Percentiles rank a stretch among this genome's conserved stretches.
Evolutionary conservation across 2,329 filamentous ascomycete species (phyloP).

Genomic region (Paraphoma sp.): DNA sequence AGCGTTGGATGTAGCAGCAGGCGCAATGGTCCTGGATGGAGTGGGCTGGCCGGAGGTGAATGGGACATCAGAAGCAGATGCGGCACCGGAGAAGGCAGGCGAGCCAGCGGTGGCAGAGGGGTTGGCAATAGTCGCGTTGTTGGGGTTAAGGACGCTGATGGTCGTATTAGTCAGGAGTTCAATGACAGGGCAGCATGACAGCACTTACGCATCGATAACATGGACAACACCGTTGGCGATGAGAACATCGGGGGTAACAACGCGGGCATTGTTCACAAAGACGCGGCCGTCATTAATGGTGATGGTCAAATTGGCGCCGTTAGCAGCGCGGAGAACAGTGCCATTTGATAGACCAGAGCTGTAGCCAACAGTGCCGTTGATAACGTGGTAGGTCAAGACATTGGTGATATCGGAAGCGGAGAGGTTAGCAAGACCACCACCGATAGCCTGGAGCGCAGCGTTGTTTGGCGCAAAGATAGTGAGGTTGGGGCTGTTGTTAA

Average conservation of each 20-base stretch:
- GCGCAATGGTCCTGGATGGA: conserved; percentile 51
- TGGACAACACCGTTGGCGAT: conserved; percentile 57
- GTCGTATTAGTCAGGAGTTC: too few species aligned
- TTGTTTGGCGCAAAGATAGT: conserved; percentile 72
- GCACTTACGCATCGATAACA: conserved; percentile 57
- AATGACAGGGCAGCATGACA: neutral
- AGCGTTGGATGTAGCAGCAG: conserved; percentile 36
- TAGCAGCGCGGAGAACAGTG: conserved; percentile 44
- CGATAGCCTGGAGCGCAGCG: conserved; percentile 64
- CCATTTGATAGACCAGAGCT: conserved; percentile 54
- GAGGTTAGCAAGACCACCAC: conserved; percentile 58
- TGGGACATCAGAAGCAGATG: conserved; percentile 55
- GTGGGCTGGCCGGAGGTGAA: conserved; percentile 63
- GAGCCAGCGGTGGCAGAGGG: conserved; percentile 54
- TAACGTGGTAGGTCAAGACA: conserved; percentile 70
- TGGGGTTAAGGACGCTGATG: conserved; percentile 60
- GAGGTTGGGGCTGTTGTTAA: conserved; percentile 56
- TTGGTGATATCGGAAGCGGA: conserved; percentile 55
- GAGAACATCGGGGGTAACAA: conserved; percentile 52
- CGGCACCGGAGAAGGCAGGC: conserved; percentile 61
- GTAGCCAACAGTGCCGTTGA: conserved; percentile 64
- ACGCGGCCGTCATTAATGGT: conserved; percentile 44
- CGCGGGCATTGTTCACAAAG: conserved; percentile 54
- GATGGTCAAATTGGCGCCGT: conserved; percentile 50
- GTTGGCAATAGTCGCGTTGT: conserved; percentile 55